Evolutionary conservation across 2,329 filamentous ascomycete species (phyloP), one percentile per base, ranked within the genome.

Genomic region (Colletotrichum gloeosporioides): DNA sequence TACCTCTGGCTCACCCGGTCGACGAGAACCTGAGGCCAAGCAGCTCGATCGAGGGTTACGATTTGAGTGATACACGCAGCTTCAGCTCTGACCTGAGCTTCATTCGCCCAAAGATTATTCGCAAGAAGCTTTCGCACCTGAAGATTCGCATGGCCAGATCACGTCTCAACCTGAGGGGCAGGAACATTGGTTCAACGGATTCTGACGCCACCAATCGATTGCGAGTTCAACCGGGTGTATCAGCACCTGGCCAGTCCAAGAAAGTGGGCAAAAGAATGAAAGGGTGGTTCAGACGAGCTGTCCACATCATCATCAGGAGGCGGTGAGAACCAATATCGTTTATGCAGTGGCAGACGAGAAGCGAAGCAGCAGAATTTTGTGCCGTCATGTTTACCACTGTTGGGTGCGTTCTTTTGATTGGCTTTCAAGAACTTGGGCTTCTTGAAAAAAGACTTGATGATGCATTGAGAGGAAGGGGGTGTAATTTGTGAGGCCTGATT

Each of bases 111-210:
- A 39, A 53, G 8, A 34, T 68, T n/a, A 59, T 78, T 16, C 75
- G 69, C 12, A 78, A 78, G 69, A 78, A 78, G 18, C 66, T 78
- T 7, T 78, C 77, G 8, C 62, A 77, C 25, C 27, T 78, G 29
- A 77, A 63, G n/a, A 57, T 76, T 32, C 75, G 76, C 55, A 66
- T 78, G 15, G 68, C 62, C 16, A 69, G 66, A 34, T 77, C 77
- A 49, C 72, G 71, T 9, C 62, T 72, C 18, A 75, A 77, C n/a
- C 29, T 77, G 29, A 66, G 65, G 36, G 62, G 64, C 8, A 55
- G 64, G 18, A 32, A 32, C 18, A 18, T 61, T 36, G 69, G 22
- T 39, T 34, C 69, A 59, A 22, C 25, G 9, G 49, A 72, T 22
- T 44, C 64, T 36, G 31, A 67, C 25, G 64, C 57, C 18, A 64